Base-by-base conservation (phyloP, 2,329 filamentous ascomycete genomes). In the Fusarium lateritium region DNA sequence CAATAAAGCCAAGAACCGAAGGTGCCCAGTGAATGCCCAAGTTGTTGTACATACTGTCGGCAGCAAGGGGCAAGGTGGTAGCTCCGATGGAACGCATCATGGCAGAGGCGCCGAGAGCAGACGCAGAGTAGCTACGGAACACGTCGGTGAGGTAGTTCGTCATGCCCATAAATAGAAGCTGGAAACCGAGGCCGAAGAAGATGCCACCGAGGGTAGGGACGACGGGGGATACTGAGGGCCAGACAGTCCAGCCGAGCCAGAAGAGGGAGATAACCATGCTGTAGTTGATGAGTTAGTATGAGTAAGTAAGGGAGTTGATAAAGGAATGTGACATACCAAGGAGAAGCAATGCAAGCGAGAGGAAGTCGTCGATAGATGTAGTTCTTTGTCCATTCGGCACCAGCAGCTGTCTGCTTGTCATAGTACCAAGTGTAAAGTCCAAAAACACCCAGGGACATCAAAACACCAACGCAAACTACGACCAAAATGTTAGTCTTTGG, bases 241-340 rank as follows among this genome's bases (percentile, higher is more conserved):
- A 83, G 51, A 86, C 84, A 2, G 87, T 87, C 87, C 87, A 89
- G 1, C 86, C 86, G 59, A 89, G 86, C 85, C 85, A 88, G 75
- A 89, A 88, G 6, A 89, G 79, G 17, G 85, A 84, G 42, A 87
- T 75, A 0, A 88, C 88, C 39, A 90, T 80, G n/a, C 78, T 54
- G 80, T 82, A 33, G 38, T 49, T 22, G 28, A 46, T 3, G 17
- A 17, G 38, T 65, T 10, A 65, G 54, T 26, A 40, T 10, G 11
- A 17, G 15, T 13, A 22, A 11, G 3, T 3, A 28, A 7, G 15
- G 8, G 7, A 21, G 24, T n/a, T 19, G 39, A 14, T 19, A n/a
- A 38, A 14, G 15, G 10, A 11, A 31, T 85, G 63, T 62, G 86
- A 84, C 85, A 39, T 84, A 84, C 77, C 89, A 88, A 0, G 89